Evolutionary conservation across 2,329 filamentous ascomycete genomes (phyloP).

Genomic region (Didymella arachidicola): DNA sequence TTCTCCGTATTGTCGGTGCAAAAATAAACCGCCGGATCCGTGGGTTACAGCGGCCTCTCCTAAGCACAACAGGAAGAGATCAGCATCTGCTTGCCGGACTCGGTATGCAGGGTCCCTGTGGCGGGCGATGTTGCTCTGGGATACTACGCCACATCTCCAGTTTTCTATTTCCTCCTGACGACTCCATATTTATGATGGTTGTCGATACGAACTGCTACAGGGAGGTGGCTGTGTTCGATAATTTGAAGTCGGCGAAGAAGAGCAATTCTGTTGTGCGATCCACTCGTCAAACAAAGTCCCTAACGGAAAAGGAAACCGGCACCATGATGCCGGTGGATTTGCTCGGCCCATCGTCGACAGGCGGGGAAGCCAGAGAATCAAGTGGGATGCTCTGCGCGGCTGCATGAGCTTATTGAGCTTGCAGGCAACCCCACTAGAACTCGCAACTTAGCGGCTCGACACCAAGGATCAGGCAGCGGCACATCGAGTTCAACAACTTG

Average conservation of each 20-base stretch:
- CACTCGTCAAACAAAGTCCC: neutral
- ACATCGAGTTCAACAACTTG: constrained; percentile 8
- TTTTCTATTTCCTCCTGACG: constrained; percentile 24
- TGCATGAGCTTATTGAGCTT: constrained; percentile 18
- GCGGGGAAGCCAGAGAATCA: constrained; percentile 11
- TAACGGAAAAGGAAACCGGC: constrained; percentile 9
- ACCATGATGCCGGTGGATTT: constrained; percentile 25
- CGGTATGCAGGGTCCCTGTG: constrained; percentile 31
- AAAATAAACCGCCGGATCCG: constrained; percentile 16
- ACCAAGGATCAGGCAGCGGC: constrained; percentile 14
- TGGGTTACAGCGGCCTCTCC: constrained; percentile 12
- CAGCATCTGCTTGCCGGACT: constrained; percentile 19
- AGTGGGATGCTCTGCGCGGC: constrained; percentile 16
- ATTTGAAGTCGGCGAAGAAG: constrained; percentile 17
- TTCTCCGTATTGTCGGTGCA: constrained; percentile 12
- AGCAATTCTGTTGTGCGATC: constrained; percentile 9
- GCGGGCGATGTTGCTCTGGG: constrained; percentile 33
- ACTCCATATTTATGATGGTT: constrained; percentile 29
- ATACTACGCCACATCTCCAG: constrained; percentile 32
- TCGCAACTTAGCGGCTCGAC: constrained; percentile 17
- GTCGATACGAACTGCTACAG: constrained; percentile 20
- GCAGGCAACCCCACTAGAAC: constrained; percentile 14
- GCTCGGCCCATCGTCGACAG: constrained; percentile 19
- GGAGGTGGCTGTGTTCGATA: constrained; percentile 31
- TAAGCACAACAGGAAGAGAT: constrained; percentile 18